Conservation (phyloP, 1,139 yeast species). For the Geotrichum carabidarum region DNA sequence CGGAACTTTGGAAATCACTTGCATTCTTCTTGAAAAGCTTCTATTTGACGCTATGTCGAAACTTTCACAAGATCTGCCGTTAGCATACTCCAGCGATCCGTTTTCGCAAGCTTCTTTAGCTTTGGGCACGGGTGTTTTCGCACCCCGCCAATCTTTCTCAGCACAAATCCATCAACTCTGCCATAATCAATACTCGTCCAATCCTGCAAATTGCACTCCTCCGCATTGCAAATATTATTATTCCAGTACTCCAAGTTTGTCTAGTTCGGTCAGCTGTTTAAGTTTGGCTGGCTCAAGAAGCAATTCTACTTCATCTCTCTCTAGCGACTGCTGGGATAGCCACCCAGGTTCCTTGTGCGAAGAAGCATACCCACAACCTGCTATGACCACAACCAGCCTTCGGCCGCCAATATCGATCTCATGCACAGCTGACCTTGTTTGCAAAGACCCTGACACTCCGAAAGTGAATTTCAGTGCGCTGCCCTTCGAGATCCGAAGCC, state of each 20-base stretch:
- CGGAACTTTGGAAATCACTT: too few relatives aligned
- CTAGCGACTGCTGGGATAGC: background rate
- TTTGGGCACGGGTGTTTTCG: constrained; percentile 7
- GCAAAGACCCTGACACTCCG: background rate
- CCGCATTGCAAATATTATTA: too few relatives aligned
- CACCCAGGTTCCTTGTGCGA: background rate
- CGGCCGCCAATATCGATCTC: background rate
- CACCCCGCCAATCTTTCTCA: constrained; percentile 3
- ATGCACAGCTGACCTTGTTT: background rate
- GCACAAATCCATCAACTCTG: background rate
- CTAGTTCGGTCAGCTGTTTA: too few relatives aligned
- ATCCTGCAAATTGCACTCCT: background rate
- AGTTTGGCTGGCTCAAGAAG: background rate
- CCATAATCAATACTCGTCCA: background rate
- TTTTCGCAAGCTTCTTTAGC: constrained; percentile 5
- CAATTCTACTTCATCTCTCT: background rate
- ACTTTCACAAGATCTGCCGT: background rate
- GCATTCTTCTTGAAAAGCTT: too few relatives aligned
- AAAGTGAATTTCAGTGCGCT: constrained; percentile 25
- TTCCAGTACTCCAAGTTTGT: too few relatives aligned
- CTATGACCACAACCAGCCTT: background rate
- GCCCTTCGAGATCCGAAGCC: constrained; percentile 37
- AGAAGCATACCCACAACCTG: background rate
- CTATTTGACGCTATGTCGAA: too few relatives aligned
- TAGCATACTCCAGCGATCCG: background rate